Base-by-base conservation (phyloP, 768 basidiomycete species). In the Russula dissimulans region DNA sequence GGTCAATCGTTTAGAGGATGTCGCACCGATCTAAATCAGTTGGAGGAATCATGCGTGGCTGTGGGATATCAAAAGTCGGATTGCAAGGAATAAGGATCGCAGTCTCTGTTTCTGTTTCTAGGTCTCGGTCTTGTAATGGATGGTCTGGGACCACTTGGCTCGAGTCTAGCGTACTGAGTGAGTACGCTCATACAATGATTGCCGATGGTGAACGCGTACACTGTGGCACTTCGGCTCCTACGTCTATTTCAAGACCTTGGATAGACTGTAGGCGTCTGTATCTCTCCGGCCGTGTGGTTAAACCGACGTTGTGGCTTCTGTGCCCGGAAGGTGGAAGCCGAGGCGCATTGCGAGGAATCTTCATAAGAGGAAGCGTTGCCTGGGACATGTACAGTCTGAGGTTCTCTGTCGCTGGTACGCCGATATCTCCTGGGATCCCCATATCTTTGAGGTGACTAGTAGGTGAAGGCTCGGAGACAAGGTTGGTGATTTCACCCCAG, bases 401-500 rank as follows among this genome's bases (percentile, higher is more conserved):
- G 42, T 65, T 65, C 12, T 60, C 65, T 39, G 59, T 59, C n/a
- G 61, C 56, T 38, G 56, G 54, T 11, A 63, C 38, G 45, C 61
- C 64, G 29, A 65, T 59, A 38, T 63, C 57, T 34, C 64, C 64
- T 1, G 64, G 56, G 8, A 58, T 56, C 4, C 50, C 45, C 51
- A 58, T 56, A 29, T 48, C 14, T 48, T 26, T 26, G 22, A 56
- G 4, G 18, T 12, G n/a, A 22, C 39, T 34, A 44, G 12, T 51
- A 18, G 15, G 42, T 51, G 50, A 52, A 45, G 60, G 15, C 26
- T 53, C 15, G 41, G 41, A 43, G 31, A 50, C 45, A 43, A 53
- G 8, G 29, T 26, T 61, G 47, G 18, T 5, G 32, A 49, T 51
- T 0, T 11, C n/a, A 26, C 17, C 54, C 34, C 17, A 45, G 10